A percentile compares a stretch with the other conserved stretches of the same genome.
phyloP scores from a whole-genome alignment of 306 rosid genomes.

The Lathyrus sativus region DNA sequence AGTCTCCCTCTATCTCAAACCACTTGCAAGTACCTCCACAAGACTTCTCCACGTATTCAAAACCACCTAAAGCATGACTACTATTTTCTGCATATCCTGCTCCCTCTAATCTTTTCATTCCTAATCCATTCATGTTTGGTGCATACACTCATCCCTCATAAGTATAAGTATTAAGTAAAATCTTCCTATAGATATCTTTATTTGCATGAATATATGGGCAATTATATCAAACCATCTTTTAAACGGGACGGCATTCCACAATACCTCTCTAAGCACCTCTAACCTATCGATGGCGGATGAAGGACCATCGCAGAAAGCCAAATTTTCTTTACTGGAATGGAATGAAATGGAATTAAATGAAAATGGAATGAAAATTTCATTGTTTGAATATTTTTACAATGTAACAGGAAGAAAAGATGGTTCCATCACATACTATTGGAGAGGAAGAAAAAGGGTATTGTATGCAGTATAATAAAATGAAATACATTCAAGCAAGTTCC shows the following conservation, averaged over 20 bases:
- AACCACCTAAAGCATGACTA: not conserved
- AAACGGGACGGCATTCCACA: slow-evolving; percentile 3
- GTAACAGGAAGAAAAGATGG: not conserved
- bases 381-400: not conserved
- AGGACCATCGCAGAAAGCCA: too few relatives aligned
- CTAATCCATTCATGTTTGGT: not conserved
- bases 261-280: not conserved
- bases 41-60: not conserved
- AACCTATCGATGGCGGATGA: not conserved
- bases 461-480: not conserved
- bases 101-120: not conserved
- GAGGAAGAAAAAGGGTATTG: not conserved
- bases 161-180: not conserved
- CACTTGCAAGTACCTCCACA: not conserved
- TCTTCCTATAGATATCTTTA: not conserved
- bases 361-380: not conserved
- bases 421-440: not conserved
- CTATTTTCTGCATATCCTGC: not conserved
- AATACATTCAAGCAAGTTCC: slow-evolving; percentile 10
- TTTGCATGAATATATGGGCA: not conserved
- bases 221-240: not conserved
- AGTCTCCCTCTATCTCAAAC: not conserved
- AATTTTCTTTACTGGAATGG: not conserved
- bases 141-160: too few relatives aligned
- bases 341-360: not conserved